phyloP scores from a whole-genome alignment of 306 rosid genomes.

The Bauhinia variegata region DNA sequence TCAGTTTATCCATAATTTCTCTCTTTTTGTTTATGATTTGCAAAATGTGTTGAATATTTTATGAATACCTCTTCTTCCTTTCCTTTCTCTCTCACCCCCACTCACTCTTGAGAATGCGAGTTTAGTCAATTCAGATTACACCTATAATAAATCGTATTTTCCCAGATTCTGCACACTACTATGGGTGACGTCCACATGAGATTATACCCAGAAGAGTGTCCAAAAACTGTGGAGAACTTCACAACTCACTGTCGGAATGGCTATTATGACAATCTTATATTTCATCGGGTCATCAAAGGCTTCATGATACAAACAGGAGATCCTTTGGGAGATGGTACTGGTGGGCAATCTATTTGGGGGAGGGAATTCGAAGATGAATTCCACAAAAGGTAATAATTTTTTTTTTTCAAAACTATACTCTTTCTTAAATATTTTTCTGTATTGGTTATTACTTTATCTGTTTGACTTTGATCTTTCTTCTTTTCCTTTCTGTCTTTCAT shows the following conservation, averaged over 20 bases:
- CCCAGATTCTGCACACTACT: slow-evolving; percentile 85
- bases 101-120: too few relatives aligned
- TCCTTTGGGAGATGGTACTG: slow-evolving; percentile 98
- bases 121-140: not conserved
- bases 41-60: not conserved
- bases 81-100: too few relatives aligned
- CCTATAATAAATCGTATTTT: not conserved
- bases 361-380: slow-evolving; percentile 98
- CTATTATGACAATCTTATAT: slow-evolving; percentile 89
- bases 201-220: slow-evolving; percentile 96
- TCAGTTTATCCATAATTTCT: not conserved
- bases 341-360: slow-evolving; percentile 99
- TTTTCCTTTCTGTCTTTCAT: not conserved
- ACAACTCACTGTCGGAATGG: slow-evolving; percentile 98
- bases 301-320: slow-evolving; percentile 99
- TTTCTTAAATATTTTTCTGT: not conserved
- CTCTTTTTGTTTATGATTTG: not conserved
- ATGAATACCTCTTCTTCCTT: too few relatives aligned
- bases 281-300: slow-evolving; percentile 95
- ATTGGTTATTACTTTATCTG: not conserved
- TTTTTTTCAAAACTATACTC: slow-evolving; percentile 8
- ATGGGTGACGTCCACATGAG: slow-evolving; percentile 98
- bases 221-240: slow-evolving; percentile 97
- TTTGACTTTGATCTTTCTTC: not conserved
- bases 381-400: slow-evolving; percentile 77